Evolutionary conservation across 2,329 filamentous ascomycete species (phyloP).

Genomic region (Microdochium trichocladiopsis): DNA sequence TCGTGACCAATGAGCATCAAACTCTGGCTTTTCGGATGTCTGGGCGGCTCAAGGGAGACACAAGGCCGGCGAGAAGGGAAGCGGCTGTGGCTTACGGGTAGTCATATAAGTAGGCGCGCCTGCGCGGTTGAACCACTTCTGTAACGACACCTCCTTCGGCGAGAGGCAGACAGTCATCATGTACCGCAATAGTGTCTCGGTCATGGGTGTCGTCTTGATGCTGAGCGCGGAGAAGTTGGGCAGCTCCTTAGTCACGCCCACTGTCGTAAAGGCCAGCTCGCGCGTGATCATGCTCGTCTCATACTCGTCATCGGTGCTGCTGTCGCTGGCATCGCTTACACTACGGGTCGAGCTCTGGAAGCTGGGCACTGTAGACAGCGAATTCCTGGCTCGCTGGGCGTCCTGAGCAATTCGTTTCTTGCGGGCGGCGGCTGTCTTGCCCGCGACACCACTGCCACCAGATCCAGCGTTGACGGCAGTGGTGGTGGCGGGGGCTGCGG

Average conservation of each 20-base stretch:
- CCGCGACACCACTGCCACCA: background rate
- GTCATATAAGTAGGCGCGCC: slow-evolving; percentile 24
- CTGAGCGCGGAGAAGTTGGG: slow-evolving; percentile 20
- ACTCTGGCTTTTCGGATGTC: background rate
- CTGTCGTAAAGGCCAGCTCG: slow-evolving; percentile 16
- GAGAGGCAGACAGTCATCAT: slow-evolving; percentile 24
- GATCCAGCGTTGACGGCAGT: background rate
- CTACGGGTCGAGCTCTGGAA: background rate
- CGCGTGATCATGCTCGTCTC: slow-evolving; percentile 17
- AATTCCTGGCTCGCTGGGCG: background rate
- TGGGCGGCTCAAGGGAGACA: background rate
- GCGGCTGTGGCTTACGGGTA: slow-evolving; percentile 13
- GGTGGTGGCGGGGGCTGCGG: background rate
- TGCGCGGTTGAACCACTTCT: slow-evolving; percentile 22
- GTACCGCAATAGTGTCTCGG: slow-evolving; percentile 21
- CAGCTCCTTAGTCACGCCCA: slow-evolving; percentile 17
- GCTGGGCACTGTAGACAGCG: background rate
- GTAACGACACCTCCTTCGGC: slow-evolving; percentile 18
- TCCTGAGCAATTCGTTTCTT: background rate
- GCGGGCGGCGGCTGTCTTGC: background rate
- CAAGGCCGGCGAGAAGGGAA: background rate
- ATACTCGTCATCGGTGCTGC: slow-evolving; percentile 5
- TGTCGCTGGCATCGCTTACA: background rate
- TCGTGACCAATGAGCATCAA: background rate
- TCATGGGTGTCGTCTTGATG: slow-evolving; percentile 23